These are phyloP conservation scores for Tuber borchii DNA, from an alignment of 495 filamentous ascomycete species.

Conservation along the genomic window DNA sequence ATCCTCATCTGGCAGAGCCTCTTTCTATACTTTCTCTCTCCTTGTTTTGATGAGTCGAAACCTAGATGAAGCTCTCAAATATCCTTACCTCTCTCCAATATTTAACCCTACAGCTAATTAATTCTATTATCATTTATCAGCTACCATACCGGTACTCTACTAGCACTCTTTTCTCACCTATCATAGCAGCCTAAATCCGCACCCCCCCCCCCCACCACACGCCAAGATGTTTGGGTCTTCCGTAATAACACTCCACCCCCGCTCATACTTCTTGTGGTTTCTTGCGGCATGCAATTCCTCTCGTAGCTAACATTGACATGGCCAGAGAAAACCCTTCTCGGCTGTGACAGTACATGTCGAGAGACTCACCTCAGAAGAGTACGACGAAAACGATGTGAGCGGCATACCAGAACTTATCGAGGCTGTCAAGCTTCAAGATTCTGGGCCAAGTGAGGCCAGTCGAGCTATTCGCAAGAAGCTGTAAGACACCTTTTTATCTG, in stretches of 20 bases:
- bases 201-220: background rate
- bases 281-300: background rate
- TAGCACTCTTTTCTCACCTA: background rate
- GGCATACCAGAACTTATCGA: constrained; percentile 93
- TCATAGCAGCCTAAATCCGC: background rate
- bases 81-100: background rate
- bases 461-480: constrained; percentile 95
- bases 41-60: background rate
- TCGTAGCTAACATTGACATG: background rate
- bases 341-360: constrained; percentile 94
- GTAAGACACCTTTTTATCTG: constrained; percentile 45
- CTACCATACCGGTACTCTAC: background rate
- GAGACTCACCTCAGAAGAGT: constrained; percentile 77
- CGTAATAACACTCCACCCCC: constrained; percentile 17
- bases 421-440: constrained; percentile 79
- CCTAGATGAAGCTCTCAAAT: background rate
- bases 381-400: constrained; percentile 81
- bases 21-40: background rate
- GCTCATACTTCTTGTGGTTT: background rate
- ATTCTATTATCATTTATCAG: background rate
- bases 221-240: constrained; percentile 33
- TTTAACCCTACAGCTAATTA: background rate
- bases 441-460: constrained; percentile 82
- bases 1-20: background rate
- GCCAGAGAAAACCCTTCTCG: constrained; percentile 84